A percentile compares a stretch with the other conserved stretches of the same genome.
Evolutionary conservation across 176 grass and related monocot species (phyloP).

Genomic region (Eleusine coracana): DNA sequence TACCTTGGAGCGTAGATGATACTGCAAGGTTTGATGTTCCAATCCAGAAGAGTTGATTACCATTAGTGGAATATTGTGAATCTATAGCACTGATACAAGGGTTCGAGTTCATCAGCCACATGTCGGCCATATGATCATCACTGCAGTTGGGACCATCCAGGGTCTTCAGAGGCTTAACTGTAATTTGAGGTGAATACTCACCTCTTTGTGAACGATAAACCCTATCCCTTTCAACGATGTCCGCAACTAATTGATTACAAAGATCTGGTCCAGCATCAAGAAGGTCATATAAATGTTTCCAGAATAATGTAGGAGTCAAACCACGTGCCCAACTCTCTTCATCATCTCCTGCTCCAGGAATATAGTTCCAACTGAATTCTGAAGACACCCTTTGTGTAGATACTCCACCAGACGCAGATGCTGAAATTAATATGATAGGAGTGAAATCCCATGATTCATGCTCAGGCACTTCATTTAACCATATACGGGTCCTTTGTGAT

Average conservation of each 20-base stretch:
- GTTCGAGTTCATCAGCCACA: conserved; percentile 11
- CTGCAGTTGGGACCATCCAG: conserved; percentile 28
- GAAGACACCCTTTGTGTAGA: conserved; percentile 56
- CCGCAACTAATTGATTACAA: conserved; percentile 76
- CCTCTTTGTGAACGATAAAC: conserved; percentile 78
- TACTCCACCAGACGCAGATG: conserved; percentile 60
- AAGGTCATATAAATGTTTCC: conserved; percentile 82
- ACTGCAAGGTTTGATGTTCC: conserved; percentile 72
- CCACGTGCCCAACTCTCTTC: conserved; percentile 97
- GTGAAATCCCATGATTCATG: conserved; percentile 84
- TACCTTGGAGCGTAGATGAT: conserved; percentile 72
- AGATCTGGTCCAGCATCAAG: conserved; percentile 75
- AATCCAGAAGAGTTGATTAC: conserved; percentile 67
- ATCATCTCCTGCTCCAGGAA: conserved; percentile 95
- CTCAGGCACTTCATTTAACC: conserved; percentile 93
- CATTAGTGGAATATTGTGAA: conserved; percentile 37
- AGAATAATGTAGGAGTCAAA: conserved; percentile 77
- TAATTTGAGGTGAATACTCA: conserved; percentile 81
- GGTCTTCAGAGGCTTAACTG: conserved; percentile 45
- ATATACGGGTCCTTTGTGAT: conserved; percentile 87
- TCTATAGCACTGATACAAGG: conserved; percentile 27
- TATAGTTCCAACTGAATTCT: conserved; percentile 86
- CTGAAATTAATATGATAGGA: conserved; percentile 81
- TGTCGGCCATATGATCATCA: conserved; percentile 27
- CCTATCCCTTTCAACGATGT: conserved; percentile 94